Percentiles rank a stretch among this genome's conserved stretches.
phyloP scores from a whole-genome alignment of 2,329 filamentous ascomycete species.

The Penicillium sp. region DNA sequence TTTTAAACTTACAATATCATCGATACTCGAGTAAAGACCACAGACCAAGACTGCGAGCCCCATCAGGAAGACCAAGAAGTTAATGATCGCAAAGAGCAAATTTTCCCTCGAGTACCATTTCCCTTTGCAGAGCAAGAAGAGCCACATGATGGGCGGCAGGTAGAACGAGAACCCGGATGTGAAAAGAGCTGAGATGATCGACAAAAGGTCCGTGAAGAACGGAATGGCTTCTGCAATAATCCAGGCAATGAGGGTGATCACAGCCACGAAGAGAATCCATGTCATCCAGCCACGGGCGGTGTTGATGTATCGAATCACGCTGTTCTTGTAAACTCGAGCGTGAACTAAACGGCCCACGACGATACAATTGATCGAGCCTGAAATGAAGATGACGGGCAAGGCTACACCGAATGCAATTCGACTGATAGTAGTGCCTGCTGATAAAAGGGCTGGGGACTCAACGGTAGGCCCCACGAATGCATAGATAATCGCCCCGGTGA shows the following conservation, averaged over 20 bases:
- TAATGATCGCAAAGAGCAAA: conserved; percentile 43
- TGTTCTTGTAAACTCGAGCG: conserved; percentile 23
- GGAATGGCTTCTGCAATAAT: conserved; percentile 79
- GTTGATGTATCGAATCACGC: conserved; percentile 26
- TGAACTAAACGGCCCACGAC: conserved; percentile 26
- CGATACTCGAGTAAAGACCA: conserved; percentile 64
- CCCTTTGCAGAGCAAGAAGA: conserved; percentile 14
- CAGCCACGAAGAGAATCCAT: conserved; percentile 19
- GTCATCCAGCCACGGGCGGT: conserved; percentile 25
- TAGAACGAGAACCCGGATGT: conserved; percentile 86
- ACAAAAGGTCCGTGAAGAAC: conserved; percentile 64
- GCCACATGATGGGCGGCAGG: conserved; percentile 42
- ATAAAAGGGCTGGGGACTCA: conserved; percentile 23
- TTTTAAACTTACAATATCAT: conserved; percentile 23
- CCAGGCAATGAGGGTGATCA: conserved; percentile 70
- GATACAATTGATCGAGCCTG: conserved; percentile 23
- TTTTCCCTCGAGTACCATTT: conserved; percentile 1
- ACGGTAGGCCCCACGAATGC: conserved; percentile 6
- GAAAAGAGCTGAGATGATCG: conserved; percentile 57
- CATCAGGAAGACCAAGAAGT: conserved; percentile 62
- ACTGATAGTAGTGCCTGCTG: conserved; percentile 16
- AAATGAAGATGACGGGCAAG: conserved; percentile 17
- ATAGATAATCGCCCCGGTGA: conserved; percentile 17
- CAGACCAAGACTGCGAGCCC: conserved; percentile 67
- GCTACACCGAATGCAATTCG: conserved; percentile 27